Evolutionary conservation across 306 rosid species (phyloP), one percentile per base, ranked within the genome.

Genomic region (Heteromeles arbutifolia): DNA sequence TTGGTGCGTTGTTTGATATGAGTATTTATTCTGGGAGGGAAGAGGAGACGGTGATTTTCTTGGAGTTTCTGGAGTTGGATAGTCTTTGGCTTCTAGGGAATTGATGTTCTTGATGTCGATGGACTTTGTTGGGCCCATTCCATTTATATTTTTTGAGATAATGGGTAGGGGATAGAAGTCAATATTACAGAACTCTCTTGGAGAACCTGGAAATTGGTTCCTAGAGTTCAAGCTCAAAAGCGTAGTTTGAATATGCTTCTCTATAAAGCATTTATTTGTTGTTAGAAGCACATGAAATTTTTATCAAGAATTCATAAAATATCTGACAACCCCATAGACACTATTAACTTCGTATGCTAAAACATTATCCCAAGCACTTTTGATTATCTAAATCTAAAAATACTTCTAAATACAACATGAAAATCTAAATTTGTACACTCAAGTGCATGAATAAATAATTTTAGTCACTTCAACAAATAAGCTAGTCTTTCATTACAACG

Each of bases 21-120:
- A 12, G 61, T 65, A 71, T 81, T 79, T 77, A 76, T 70, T 64
- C 25, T 63, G 31, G 11, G 43, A 31, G 45, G 45, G 45, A 63
- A 25, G 14, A 52, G 67, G 71, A 4, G 4, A 25, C 5, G 79
- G 59, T 24, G 26, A 59, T 18, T 67, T 22, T 85, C 89, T 69
- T 72, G 89, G 85, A 83, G 67, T 14, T 68, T 88, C 85, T 79
- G 57, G 85, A 57, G 26, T 63, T 22, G 31, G 32, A n/a, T 14
- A 22, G 83, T 66, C 50, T 66, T 11, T 19, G 2, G 44, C 25
- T 24, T 66, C n/a, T 3, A 6, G 5, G 17, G 19, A 45, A 8
- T 1, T 21, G 48, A 77, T 52, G 53, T 4, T 19, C 15, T 28
- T 11, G 39, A 14, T 29, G 8, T 37, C 18, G 50, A 17, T 32